These are phyloP conservation scores for Arachnomyces sp. DNA, from an alignment of 2,329 filamentous ascomycete species.

Conservation along the genomic window DNA sequence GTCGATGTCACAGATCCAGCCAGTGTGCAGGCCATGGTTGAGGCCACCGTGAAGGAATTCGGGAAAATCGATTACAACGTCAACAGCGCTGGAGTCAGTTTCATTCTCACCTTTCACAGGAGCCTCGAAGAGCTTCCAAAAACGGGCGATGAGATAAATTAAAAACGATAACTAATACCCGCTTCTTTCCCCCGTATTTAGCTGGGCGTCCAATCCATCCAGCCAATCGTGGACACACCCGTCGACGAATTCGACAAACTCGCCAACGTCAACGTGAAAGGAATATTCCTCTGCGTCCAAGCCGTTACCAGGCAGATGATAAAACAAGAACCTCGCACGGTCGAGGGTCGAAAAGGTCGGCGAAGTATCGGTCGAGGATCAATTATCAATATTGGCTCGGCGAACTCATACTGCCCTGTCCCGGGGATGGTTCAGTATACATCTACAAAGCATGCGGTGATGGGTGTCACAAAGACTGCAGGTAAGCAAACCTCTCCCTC, in stretches of 20 bases:
- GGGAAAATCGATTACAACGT: constrained; percentile 21
- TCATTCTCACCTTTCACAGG: too few relatives aligned
- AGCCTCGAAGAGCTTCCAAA: too few relatives aligned
- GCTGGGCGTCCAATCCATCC: constrained; percentile 2
- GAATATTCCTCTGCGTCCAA: constrained; percentile 33
- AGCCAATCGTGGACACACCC: constrained; percentile 1
- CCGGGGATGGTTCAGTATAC: constrained; percentile 31
- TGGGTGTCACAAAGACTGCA: constrained; percentile 37
- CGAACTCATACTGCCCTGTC: constrained; percentile 25
- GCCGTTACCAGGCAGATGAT: constrained; percentile 18
- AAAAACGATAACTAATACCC: too few relatives aligned
- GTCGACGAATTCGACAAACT: constrained; percentile 28
- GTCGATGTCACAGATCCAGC: constrained; percentile 19
- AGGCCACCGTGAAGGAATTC: constrained; percentile 12
- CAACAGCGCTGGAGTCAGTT: constrained; percentile 16
- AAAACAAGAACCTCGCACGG: constrained; percentile 22
- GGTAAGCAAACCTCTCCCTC: constrained; percentile 18
- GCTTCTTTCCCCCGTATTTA: not conserved
- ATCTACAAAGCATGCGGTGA: constrained; percentile 37
- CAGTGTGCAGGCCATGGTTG: constrained; percentile 20
- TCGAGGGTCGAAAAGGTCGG: constrained; percentile 23
- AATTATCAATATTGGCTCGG: constrained; percentile 35
- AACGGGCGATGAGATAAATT: too few relatives aligned
- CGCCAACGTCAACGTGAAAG: constrained; percentile 31
- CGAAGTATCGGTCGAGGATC: constrained; percentile 19